Percentiles rank a stretch among this genome's conserved stretches.
Conservation (phyloP, 1,139 yeast species). For the Magnusiomyces paraingens region DNA sequence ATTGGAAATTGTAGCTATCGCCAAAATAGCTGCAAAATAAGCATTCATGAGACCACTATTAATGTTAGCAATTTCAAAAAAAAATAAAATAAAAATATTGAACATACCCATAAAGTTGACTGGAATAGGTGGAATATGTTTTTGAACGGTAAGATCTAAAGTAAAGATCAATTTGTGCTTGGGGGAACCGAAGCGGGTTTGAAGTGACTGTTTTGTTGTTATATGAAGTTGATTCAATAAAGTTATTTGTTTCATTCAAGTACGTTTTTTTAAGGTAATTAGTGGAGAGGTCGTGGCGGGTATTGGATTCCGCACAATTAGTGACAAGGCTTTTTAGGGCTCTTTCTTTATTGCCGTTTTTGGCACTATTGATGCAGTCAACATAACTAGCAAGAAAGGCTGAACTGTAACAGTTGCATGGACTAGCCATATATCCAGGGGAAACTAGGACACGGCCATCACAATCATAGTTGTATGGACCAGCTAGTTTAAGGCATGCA, state of each 20-base stretch:
- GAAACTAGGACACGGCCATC: too few relatives aligned
- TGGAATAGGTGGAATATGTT: neutral
- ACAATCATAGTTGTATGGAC: too few relatives aligned
- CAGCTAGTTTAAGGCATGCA: too few relatives aligned
- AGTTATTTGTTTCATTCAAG: neutral
- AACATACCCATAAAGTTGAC: neutral
- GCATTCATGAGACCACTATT: neutral
- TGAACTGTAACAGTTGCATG: constrained; percentile 1
- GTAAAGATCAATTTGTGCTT: neutral
- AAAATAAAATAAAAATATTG: neutral
- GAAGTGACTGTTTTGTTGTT: neutral
- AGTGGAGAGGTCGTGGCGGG: too few relatives aligned
- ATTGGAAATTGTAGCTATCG: too few relatives aligned
- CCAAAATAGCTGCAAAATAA: neutral
- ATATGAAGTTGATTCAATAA: neutral
- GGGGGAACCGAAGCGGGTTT: neutral
- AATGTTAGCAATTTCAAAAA: neutral
- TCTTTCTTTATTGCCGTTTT: neutral
- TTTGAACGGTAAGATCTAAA: neutral
- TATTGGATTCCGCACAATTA: too few relatives aligned
- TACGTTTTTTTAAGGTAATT: too few relatives aligned
- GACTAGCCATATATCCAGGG: too few relatives aligned
- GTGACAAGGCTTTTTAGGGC: neutral
- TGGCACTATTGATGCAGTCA: neutral
- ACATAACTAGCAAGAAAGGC: neutral